Evolutionary conservation across 257 asterid species (phyloP).

Genomic region (Primulina eburnea): DNA sequence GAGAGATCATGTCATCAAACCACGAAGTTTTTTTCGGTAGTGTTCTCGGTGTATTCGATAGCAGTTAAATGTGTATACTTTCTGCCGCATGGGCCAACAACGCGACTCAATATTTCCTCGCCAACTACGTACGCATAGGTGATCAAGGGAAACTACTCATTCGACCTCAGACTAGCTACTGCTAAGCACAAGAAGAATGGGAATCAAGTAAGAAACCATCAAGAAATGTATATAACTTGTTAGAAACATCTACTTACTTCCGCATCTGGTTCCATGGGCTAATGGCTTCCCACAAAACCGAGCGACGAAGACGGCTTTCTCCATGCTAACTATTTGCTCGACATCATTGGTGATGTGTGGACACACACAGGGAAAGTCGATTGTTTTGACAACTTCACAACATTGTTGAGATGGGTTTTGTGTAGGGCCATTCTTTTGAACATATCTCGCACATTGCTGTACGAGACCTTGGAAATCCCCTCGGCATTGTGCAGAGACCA

Average conservation of each 20-base stretch:
- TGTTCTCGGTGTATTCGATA: too few relatives aligned
- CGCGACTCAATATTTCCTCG: too few relatives aligned
- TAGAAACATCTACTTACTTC: constrained; percentile 34
- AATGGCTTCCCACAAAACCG: constrained; percentile 49
- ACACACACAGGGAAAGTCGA: constrained; percentile 55
- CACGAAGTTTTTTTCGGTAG: too few relatives aligned
- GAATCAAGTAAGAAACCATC: too few relatives aligned
- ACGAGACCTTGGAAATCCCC: constrained; percentile 57
- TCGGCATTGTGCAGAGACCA: constrained; percentile 51
- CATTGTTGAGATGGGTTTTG: constrained; percentile 45
- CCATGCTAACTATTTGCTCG: constrained; percentile 53
- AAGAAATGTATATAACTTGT: neutral
- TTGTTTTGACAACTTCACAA: constrained; percentile 38
- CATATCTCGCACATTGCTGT: constrained; percentile 48
- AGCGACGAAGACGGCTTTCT: constrained; percentile 52
- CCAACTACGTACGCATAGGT: too few relatives aligned
- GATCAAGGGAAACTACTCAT: too few relatives aligned
- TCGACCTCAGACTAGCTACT: too few relatives aligned
- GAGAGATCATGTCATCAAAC: too few relatives aligned
- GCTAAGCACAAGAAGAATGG: too few relatives aligned
- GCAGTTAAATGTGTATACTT: too few relatives aligned
- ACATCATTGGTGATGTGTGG: constrained; percentile 37
- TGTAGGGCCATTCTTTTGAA: constrained; percentile 44
- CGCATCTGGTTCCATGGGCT: constrained; percentile 58
- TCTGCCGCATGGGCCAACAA: too few relatives aligned